Evolutionary conservation across 2,329 filamentous ascomycete genomes (phyloP).

Genomic region (Lasiodiplodia sp.): DNA sequence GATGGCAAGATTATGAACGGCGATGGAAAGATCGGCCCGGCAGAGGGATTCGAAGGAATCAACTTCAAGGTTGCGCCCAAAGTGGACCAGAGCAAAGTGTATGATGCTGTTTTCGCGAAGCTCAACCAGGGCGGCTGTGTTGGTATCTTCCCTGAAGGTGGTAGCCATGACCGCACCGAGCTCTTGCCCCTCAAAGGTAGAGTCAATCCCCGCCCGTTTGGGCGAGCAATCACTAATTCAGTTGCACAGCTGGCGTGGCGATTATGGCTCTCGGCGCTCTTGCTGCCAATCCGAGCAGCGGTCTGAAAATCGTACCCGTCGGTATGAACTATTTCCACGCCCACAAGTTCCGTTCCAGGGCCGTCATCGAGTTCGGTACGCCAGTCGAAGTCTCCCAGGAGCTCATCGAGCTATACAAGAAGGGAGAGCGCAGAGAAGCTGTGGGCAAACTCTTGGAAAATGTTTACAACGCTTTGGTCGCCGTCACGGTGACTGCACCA

Average conservation of each 20-base stretch:
- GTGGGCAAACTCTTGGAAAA: slow-evolving; percentile 85
- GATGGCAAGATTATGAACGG: slow-evolving; percentile 69
- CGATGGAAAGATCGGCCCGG: slow-evolving; percentile 59
- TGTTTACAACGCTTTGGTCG: slow-evolving; percentile 82
- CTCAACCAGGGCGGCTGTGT: slow-evolving; percentile 85
- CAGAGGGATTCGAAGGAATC: slow-evolving; percentile 72
- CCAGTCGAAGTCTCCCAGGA: slow-evolving; percentile 85
- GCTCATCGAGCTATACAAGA: slow-evolving; percentile 84
- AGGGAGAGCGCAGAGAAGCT: slow-evolving; percentile 82
- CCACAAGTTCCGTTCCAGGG: slow-evolving; percentile 96
- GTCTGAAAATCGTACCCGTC: slow-evolving; percentile 91
- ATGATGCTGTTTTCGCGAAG: slow-evolving; percentile 88
- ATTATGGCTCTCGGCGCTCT: slow-evolving; percentile 96
- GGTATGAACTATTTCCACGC: slow-evolving; percentile 99
- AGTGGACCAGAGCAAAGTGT: slow-evolving; percentile 92
- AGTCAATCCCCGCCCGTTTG: not conserved
- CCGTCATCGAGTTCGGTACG: slow-evolving; percentile 92
- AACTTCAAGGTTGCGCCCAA: slow-evolving; percentile 90
- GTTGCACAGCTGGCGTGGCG: slow-evolving; percentile 77
- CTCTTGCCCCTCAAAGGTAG: slow-evolving; percentile 83
- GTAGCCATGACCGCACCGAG: slow-evolving; percentile 92
- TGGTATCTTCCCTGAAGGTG: slow-evolving; percentile 96
- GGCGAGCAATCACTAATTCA: slow-evolving; percentile 28
- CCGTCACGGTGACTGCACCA: slow-evolving; percentile 89
- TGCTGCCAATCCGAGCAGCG: slow-evolving; percentile 83